These are phyloP conservation scores for Austroboletus novae-zelandiae DNA, from an alignment of 1,284 basidiomycete genomes.

Conservation along the genomic window DNA sequence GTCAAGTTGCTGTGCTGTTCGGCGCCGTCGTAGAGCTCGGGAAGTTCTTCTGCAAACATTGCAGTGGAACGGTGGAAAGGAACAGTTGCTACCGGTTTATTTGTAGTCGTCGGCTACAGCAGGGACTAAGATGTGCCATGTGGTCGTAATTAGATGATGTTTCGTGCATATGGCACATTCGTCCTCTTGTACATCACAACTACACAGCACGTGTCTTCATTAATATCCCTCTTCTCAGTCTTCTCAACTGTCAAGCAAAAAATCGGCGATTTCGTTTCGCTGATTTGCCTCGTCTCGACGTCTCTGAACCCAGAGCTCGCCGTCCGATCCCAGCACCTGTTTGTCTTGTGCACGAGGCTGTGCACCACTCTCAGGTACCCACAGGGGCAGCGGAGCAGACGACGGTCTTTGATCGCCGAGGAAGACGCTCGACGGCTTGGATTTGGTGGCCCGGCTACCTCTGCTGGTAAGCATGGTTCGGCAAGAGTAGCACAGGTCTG, in stretches of 20 bases:
- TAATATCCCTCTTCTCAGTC: not conserved
- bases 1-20: slow-evolving; percentile 18
- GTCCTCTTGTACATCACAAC: not conserved
- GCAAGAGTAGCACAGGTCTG: slow-evolving; percentile 71
- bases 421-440: not conserved
- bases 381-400: slow-evolving; percentile 36
- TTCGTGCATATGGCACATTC: not conserved
- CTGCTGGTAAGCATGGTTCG: slow-evolving; percentile 68
- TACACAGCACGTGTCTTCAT: not conserved
- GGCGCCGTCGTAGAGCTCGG: slow-evolving; percentile 20
- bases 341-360: slow-evolving; percentile 3
- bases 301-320: slow-evolving; percentile 23
- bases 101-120: slow-evolving; percentile 35
- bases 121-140: not conserved
- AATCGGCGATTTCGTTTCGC: slow-evolving; percentile 35
- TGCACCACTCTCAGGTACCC: slow-evolving; percentile 27
- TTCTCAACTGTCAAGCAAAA: slow-evolving; percentile 30
- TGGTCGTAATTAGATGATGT: slow-evolving; percentile 5
- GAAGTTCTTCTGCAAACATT: slow-evolving; percentile 31
- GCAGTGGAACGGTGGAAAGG: slow-evolving; percentile 1
- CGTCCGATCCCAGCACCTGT: not conserved
- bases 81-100: slow-evolving; percentile 22
- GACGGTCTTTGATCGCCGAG: not conserved
- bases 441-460: slow-evolving; percentile 44
- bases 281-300: slow-evolving; percentile 29